Evolutionary conservation across 129 eudicot species (phyloP).

Genomic region (Saussurea involucrata): DNA sequence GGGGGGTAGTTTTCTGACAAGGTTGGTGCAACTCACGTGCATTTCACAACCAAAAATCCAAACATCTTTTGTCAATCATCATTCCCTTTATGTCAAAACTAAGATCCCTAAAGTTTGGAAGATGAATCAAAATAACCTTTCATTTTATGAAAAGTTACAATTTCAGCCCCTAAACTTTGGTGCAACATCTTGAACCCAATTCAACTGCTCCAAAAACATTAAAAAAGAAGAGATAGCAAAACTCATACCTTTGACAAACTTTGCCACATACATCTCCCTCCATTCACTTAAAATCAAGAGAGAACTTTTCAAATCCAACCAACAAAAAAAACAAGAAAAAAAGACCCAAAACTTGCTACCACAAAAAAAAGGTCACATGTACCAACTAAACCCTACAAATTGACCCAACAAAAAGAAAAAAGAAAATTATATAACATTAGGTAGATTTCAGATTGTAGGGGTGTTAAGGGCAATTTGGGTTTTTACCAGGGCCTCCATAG

Average conservation of each 20-base stretch:
- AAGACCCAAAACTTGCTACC: slow-evolving; percentile 53
- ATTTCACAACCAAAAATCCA: neutral
- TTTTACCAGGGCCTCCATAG: slow-evolving; percentile 92
- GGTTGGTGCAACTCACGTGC: slow-evolving; percentile 1
- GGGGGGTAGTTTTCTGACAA: neutral
- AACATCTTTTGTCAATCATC: neutral
- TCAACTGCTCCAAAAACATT: slow-evolving; percentile 7
- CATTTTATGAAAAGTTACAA: slow-evolving; percentile 9
- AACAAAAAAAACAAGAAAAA: slow-evolving; percentile 18
- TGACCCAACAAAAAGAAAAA: slow-evolving; percentile 15
- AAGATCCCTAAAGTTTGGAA: slow-evolving; percentile 11
- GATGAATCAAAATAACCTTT: neutral
- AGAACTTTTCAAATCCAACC: slow-evolving; percentile 25
- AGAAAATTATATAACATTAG: slow-evolving; percentile 37
- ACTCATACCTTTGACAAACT: slow-evolving; percentile 41
- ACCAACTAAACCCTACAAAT: slow-evolving; percentile 38
- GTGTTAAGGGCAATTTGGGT: slow-evolving; percentile 62
- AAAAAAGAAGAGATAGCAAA: slow-evolving; percentile 17
- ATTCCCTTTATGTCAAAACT: neutral
- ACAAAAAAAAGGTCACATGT: slow-evolving; percentile 34
- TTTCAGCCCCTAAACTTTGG: slow-evolving; percentile 13
- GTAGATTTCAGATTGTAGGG: slow-evolving; percentile 5
- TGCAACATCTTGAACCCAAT: slow-evolving; percentile 8
- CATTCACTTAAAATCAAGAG: slow-evolving; percentile 34
- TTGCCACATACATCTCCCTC: slow-evolving; percentile 31